These are phyloP conservation scores for Colletotrichum karsti DNA, from an alignment of 2,329 filamentous ascomycete genomes.

Conservation along the genomic window DNA sequence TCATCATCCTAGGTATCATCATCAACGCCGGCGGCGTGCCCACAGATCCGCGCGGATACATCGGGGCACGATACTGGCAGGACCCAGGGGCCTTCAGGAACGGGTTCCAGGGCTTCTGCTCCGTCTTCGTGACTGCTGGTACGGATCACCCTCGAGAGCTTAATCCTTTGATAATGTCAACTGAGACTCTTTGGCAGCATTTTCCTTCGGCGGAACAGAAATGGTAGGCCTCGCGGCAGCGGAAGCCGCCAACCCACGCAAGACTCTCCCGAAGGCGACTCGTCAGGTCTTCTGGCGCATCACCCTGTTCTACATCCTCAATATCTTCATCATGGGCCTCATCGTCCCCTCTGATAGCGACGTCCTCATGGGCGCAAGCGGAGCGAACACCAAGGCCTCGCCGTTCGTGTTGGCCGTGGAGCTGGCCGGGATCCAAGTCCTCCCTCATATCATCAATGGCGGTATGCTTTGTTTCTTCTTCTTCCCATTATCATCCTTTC, in stretches of 20 bases:
- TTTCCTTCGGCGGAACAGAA: conserved; percentile 81
- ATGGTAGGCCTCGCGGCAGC: conserved; percentile 81
- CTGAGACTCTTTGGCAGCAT: conserved; percentile 51
- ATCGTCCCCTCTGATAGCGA: conserved; percentile 75
- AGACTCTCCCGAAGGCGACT: conserved; percentile 79
- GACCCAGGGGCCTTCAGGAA: conserved; percentile 50
- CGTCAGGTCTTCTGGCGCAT: conserved; percentile 85
- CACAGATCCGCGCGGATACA: conserved; percentile 58
- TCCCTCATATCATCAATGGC: conserved; percentile 76
- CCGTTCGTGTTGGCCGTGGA: conserved; percentile 80
- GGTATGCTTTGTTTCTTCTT: conserved; percentile 43
- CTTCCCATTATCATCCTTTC: neutral
- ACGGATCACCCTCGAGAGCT: neutral
- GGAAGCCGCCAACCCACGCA: conserved; percentile 81
- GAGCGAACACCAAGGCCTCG: conserved; percentile 46
- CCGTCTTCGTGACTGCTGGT: conserved; percentile 73
- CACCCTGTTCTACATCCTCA: conserved; percentile 80
- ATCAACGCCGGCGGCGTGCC: neutral
- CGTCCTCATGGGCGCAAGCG: conserved; percentile 66
- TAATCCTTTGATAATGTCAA: fast-evolving
- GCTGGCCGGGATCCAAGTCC: conserved; percentile 68
- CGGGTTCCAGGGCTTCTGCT: conserved; percentile 70
- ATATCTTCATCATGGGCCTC: conserved; percentile 79
- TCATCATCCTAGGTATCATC: neutral
- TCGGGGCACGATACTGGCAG: conserved; percentile 31